Percentiles rank a stretch among this genome's conserved stretches.
Evolutionary conservation across 352 stramenopile genomes (phyloP).

Genomic region (Phytopythium ostracodes): DNA sequence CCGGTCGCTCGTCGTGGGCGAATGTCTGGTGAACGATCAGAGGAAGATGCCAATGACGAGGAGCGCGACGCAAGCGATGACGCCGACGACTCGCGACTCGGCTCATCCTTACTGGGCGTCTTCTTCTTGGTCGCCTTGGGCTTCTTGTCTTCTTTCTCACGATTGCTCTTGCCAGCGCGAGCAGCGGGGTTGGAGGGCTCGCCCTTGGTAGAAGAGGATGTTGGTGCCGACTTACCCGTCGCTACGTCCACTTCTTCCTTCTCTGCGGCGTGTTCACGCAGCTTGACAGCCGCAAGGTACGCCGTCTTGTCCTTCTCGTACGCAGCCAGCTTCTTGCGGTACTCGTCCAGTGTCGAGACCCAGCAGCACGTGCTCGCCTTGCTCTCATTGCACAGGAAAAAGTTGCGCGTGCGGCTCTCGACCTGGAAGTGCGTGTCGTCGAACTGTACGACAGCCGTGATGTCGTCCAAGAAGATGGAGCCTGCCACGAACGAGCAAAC

Average conservation of each 20-base stretch:
- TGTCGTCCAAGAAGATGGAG: slow-evolving; percentile 83
- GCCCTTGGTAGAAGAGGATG: background rate
- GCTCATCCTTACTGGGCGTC: slow-evolving; percentile 6
- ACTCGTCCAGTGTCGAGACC: slow-evolving; percentile 79
- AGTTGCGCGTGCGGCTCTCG: slow-evolving; percentile 78
- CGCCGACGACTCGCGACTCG: slow-evolving; percentile 17
- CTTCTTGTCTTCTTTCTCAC: background rate
- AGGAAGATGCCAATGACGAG: slow-evolving; percentile 12
- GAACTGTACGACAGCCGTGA: slow-evolving; percentile 83
- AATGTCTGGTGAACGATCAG: background rate
- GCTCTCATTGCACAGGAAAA: slow-evolving; percentile 83
- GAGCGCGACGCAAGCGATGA: slow-evolving; percentile 14
- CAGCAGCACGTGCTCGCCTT: slow-evolving; percentile 77
- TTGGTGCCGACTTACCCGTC: background rate
- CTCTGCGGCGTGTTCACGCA: slow-evolving; percentile 6
- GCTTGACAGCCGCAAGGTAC: slow-evolving; percentile 15
- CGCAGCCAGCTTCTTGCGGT: slow-evolving; percentile 61
- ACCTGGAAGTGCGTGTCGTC: slow-evolving; percentile 86
- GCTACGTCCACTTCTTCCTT: background rate
- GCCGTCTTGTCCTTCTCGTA: slow-evolving; percentile 66
- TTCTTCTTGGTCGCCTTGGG: slow-evolving; percentile 18
- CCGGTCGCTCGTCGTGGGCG: background rate
- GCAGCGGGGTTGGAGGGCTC: background rate
- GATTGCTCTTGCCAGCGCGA: background rate
- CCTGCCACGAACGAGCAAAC: slow-evolving; percentile 21